These are phyloP conservation scores for Hapsidospora chrysogenum DNA, from an alignment of 495 filamentous ascomycete species.

Conservation along the genomic window DNA sequence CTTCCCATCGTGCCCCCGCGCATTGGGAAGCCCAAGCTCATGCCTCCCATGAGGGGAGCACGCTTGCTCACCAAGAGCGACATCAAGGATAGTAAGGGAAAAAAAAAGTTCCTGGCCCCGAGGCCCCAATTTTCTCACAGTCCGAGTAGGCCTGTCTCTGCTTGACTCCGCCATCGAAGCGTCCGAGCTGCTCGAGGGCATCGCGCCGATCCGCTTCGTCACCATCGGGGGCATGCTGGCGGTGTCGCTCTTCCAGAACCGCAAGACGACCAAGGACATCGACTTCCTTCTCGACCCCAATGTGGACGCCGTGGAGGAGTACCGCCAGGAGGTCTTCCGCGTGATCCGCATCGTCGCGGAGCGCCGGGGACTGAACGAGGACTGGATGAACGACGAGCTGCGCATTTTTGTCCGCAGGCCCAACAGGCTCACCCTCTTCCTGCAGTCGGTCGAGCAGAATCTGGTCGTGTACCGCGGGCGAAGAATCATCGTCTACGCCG, in stretches of 20 bases:
- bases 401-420: not conserved
- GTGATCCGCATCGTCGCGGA: not conserved
- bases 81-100: too few species aligned
- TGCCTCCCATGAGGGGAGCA: too few species aligned
- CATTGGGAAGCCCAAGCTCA: too few species aligned
- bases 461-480: constrained; percentile 2
- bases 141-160: too few species aligned
- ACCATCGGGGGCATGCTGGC: constrained; percentile 1
- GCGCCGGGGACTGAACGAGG: not conserved
- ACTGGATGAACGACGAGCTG: constrained; percentile 5
- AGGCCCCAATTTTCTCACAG: too few species aligned
- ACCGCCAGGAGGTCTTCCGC: not conserved
- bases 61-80: too few species aligned
- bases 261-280: constrained; percentile 1
- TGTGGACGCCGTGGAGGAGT: constrained; percentile 1
- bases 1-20: too few species aligned
- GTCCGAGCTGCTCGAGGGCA: constrained; percentile 1
- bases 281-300: constrained; percentile 4
- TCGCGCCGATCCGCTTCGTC: constrained; percentile 5
- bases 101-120: too few species aligned
- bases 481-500: constrained; percentile 3
- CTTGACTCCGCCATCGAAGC: constrained; percentile 1
- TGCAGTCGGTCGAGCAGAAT: constrained; percentile 3
- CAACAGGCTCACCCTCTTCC: constrained; percentile 3
- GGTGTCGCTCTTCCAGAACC: not conserved